phyloP scores from a whole-genome alignment of 768 basidiomycete genomes.

The Suillus bovinus region DNA sequence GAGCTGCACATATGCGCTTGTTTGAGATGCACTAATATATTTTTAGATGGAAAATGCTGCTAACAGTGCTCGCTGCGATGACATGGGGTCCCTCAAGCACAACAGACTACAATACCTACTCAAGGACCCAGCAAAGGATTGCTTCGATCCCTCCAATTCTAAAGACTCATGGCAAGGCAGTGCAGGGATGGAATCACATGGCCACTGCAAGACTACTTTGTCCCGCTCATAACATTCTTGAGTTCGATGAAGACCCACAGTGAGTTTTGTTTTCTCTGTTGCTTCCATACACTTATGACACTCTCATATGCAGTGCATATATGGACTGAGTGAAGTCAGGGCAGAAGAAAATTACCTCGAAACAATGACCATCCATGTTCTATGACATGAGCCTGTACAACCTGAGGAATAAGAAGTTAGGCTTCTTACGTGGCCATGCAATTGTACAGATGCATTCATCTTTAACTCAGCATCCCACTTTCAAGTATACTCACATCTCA shows the following conservation, averaged over 20 bases:
- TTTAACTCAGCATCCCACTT: too few relatives aligned
- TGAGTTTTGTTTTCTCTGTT: neutral
- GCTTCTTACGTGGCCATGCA: slow-evolving; percentile 2
- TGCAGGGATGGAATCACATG: neutral
- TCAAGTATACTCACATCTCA: too few relatives aligned
- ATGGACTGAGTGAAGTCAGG: slow-evolving; percentile 4
- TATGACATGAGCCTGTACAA: slow-evolving; percentile 3
- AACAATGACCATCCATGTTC: slow-evolving; percentile 7
- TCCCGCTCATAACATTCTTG: neutral
- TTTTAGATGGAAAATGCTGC: slow-evolving; percentile 4
- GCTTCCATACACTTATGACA: neutral
- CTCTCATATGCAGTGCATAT: slow-evolving; percentile 1
- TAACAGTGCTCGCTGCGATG: neutral
- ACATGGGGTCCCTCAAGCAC: neutral
- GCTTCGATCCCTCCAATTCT: slow-evolving; percentile 1
- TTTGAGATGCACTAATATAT: neutral
- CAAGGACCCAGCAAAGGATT: slow-evolving; percentile 3
- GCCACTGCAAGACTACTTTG: slow-evolving; percentile 2
- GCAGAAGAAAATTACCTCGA: slow-evolving; percentile 1
- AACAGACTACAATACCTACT: slow-evolving; percentile 1
- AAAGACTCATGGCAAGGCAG: slow-evolving; percentile 1
- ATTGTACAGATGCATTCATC: neutral
- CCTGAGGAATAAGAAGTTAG: neutral
- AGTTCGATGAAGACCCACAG: slow-evolving; percentile 2
- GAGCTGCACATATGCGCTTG: neutral